These are phyloP conservation scores for Wickerhamiella brachini DNA, from an alignment of 805 yeast genomes.

Conservation along the genomic window DNA sequence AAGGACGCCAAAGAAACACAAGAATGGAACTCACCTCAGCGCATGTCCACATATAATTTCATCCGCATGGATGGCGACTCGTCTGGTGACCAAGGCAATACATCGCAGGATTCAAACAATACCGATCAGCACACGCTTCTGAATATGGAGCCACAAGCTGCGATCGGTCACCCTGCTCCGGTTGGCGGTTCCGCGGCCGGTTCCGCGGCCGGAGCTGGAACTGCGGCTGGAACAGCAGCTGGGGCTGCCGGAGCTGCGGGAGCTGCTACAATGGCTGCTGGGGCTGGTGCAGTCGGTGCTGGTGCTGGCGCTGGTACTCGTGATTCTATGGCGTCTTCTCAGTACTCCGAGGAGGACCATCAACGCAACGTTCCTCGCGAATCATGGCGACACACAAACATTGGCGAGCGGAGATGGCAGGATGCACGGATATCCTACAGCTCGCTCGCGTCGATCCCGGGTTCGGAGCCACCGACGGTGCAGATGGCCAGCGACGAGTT, in stretches of 20 bases:
- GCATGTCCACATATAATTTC: slow-evolving; percentile 25
- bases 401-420: slow-evolving; percentile 27
- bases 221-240: background rate
- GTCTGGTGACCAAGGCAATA: slow-evolving; percentile 21
- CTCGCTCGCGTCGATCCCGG: slow-evolving; percentile 62
- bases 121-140: slow-evolving; percentile 1
- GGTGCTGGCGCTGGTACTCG: background rate
- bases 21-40: slow-evolving; percentile 25
- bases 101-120: slow-evolving; percentile 12
- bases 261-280: slow-evolving; percentile 1
- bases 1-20: slow-evolving; percentile 14
- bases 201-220: slow-evolving; percentile 1
- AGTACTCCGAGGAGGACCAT: slow-evolving; percentile 6
- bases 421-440: slow-evolving; percentile 47
- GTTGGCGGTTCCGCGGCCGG: too few relatives aligned
- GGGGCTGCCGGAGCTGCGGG: slow-evolving; percentile 2
- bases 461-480: slow-evolving; percentile 68
- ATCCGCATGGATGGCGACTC: slow-evolving; percentile 26
- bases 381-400: slow-evolving; percentile 46
- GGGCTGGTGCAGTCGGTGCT: background rate
- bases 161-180: background rate
- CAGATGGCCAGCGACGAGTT: slow-evolving; percentile 43
- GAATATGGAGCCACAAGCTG: background rate
- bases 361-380: slow-evolving; percentile 27
- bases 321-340: slow-evolving; percentile 4